Evolutionary conservation across 768 basidiomycete species (phyloP), one percentile per base, ranked within the genome.

Genomic region (Lactarius vividus): DNA sequence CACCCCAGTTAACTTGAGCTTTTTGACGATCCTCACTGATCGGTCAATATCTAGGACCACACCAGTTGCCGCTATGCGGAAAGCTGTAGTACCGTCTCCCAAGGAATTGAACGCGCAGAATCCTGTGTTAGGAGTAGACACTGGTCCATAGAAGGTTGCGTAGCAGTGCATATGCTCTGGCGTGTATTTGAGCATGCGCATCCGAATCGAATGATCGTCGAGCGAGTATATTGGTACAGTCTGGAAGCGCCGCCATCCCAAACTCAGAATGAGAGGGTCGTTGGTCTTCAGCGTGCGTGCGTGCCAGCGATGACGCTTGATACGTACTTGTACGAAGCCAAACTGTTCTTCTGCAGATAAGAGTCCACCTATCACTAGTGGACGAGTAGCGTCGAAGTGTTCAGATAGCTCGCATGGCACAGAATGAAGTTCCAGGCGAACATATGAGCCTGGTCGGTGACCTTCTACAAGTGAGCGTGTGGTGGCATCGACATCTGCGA

Each of bases 161-260:
- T 89, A 96, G 73, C 97, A 99, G 75, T 99, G 97, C 97, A 96
- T 98, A 73, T 99, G 97, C 78, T 99, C 97, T 0, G 97, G 97
- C 0, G 97, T 98, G 75, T 99, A 99, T 79, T 99, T 99, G 79
- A 99, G 90, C 89, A 98, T 92, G 40, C 97, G 93, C 88, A 98
- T 97, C 20, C 97, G 91, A 71, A 98, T 96, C 11, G 91, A 94
- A 74, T 97, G 96, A 77, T 99, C 97, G 75, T 99, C 97, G 26
- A 99, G 80, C 23, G 94, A 94, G 77, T 98, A 99, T 69, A 98
- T 89, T 2, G 97, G 97, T 6, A 96, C 81, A 0, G 86, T 90
- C 76, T 99, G 97, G 81, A 98, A 99, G 40, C 97, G 84, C 57
- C 97, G 81, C 97, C 97, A 99, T 20, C 97, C 97, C n/a, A 98